These are phyloP conservation scores for Cryptococcus floricola DNA, from an alignment of 1,284 basidiomycete genomes.

Conservation along the genomic window DNA sequence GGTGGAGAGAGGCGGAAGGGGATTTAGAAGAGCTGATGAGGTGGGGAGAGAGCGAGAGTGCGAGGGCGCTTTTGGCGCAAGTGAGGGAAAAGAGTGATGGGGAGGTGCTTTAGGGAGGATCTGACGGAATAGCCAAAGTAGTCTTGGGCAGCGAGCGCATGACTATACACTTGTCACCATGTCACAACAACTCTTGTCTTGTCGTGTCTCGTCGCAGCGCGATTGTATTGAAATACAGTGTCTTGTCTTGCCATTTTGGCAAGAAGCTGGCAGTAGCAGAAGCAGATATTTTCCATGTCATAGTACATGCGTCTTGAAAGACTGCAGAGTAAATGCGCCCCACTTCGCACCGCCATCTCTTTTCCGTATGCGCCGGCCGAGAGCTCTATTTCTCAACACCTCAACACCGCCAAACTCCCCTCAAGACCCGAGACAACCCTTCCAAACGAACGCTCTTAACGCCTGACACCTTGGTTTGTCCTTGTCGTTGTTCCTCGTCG, in stretches of 20 bases:
- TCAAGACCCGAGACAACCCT: neutral
- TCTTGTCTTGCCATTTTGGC: too few species aligned
- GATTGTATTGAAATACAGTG: too few species aligned
- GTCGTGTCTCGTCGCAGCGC: too few species aligned
- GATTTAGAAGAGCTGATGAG: constrained; percentile 40
- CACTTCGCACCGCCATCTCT: neutral
- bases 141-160: neutral
- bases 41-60: constrained; percentile 37
- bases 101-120: neutral
- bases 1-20: constrained; percentile 44
- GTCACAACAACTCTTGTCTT: too few species aligned
- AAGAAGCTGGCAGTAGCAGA: too few species aligned
- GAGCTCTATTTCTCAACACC: neutral
- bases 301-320: neutral
- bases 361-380: neutral
- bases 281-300: neutral
- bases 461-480: constrained; percentile 48
- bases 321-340: neutral
- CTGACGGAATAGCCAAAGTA: neutral
- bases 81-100: constrained; percentile 24
- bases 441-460: constrained; percentile 21
- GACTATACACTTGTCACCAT: too few species aligned
- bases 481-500: constrained; percentile 43
- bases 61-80: constrained; percentile 32
- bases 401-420: neutral